Percentiles rank a stretch among this genome's conserved stretches.
phyloP scores from a whole-genome alignment of 495 filamentous ascomycete species.

The Penicillium samsonianum region DNA sequence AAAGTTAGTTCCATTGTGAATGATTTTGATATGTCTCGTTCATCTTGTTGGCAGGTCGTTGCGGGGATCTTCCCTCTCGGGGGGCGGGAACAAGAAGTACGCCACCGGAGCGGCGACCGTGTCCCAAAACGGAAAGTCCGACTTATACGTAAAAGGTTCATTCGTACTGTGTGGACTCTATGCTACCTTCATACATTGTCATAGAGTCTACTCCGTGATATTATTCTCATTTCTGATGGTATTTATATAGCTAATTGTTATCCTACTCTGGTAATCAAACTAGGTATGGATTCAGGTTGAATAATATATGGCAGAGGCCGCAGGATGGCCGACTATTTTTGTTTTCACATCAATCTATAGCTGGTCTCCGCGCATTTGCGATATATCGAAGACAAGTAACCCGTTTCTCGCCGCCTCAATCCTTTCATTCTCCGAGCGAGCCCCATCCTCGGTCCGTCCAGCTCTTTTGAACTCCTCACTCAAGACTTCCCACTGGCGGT shows the following conservation, averaged over 20 bases:
- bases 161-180: no score
- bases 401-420: background rate
- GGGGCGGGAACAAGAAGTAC: conserved; percentile 1
- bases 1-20: conserved; percentile 28
- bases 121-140: conserved; percentile 5
- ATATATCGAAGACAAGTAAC: background rate
- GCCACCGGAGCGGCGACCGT: conserved; percentile 9
- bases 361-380: background rate
- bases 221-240: no score
- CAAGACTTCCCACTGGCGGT: background rate
- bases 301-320: no score
- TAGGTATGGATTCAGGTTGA: no score
- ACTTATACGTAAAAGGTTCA: no score
- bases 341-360: no score
- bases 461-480: background rate
- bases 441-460: background rate
- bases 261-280: no score
- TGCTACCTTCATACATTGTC: no score
- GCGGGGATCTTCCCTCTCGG: background rate
- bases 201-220: no score
- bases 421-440: background rate
- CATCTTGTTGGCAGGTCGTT: background rate
- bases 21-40: background rate
- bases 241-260: no score
- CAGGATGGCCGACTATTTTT: no score